Evolutionary conservation across 305 asterid genomes (phyloP).

Genomic region (Fraxinus paxiana): DNA sequence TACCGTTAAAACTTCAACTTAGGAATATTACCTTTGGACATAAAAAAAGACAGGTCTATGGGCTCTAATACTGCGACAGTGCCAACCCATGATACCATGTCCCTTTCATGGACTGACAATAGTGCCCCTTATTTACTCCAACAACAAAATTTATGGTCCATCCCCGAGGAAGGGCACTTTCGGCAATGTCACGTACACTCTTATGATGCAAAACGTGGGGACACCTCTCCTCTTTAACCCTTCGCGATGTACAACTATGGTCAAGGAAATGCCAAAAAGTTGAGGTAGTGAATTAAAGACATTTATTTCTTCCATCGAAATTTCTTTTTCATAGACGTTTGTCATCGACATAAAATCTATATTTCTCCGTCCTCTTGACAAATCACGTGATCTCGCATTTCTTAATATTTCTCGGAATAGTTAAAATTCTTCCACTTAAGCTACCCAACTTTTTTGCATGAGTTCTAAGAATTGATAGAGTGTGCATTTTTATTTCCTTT

Average conservation of each 20-base stretch:
- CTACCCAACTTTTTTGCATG: not conserved
- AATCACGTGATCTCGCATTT: not conserved
- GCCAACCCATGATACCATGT: slow-evolving; percentile 61
- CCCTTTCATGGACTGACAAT: slow-evolving; percentile 50
- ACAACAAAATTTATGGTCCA: slow-evolving; percentile 1
- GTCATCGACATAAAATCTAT: not conserved
- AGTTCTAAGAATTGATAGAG: not conserved
- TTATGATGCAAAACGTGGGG: slow-evolving; percentile 22
- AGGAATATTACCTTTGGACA: slow-evolving; percentile 50
- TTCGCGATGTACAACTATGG: not conserved
- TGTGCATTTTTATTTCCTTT: not conserved
- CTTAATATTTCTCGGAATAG: not conserved
- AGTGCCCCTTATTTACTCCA: slow-evolving; percentile 29
- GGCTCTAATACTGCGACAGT: slow-evolving; percentile 52
- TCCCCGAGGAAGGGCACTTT: slow-evolving; percentile 24
- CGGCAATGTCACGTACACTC: slow-evolving; percentile 20
- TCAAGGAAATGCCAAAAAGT: not conserved
- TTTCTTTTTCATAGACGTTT: not conserved
- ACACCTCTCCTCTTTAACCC: slow-evolving; percentile 20
- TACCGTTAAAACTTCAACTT: slow-evolving; percentile 11
- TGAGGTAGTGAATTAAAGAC: not conserved
- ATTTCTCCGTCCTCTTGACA: not conserved
- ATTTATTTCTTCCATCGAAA: not conserved
- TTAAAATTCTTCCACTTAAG: not conserved
- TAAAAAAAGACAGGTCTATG: slow-evolving; percentile 51